Evolutionary conservation across 1,284 basidiomycete species (phyloP).

Genomic region (Puccinia horiana): DNA sequence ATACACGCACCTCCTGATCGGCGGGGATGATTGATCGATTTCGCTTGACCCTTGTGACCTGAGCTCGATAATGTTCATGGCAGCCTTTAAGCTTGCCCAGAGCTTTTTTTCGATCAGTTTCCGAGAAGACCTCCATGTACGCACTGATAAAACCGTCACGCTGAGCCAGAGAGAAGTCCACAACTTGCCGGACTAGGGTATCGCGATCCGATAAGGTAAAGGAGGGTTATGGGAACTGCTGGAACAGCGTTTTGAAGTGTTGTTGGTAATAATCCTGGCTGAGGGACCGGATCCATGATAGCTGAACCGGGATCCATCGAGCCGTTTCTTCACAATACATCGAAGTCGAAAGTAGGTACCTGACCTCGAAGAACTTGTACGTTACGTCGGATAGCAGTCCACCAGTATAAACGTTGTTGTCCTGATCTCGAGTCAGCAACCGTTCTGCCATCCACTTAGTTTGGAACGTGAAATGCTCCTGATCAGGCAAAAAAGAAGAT

Average conservation of each 20-base stretch:
- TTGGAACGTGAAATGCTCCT: too few relatives aligned
- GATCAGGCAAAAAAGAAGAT: neutral
- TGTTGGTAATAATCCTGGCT: neutral
- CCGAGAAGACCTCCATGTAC: neutral
- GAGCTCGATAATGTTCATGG: neutral
- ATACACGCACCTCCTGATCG: neutral
- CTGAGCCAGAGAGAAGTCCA: constrained; percentile 18
- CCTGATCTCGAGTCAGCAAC: neutral
- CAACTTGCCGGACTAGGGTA: neutral
- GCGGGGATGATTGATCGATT: neutral
- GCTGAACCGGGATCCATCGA: constrained; percentile 5
- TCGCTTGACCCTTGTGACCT: constrained; percentile 3
- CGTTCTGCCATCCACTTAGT: neutral
- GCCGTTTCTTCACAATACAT: neutral
- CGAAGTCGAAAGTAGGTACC: neutral
- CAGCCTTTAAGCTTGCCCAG: neutral
- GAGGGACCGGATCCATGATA: neutral
- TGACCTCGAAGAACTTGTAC: too few relatives aligned
- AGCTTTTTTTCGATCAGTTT: neutral
- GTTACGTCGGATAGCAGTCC: constrained; percentile 8
- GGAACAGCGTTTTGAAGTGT: neutral
- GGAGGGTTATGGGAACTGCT: neutral
- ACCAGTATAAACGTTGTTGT: neutral
- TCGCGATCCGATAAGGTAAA: neutral
- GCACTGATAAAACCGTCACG: neutral